Conservation (phyloP, 176 grass and related monocot genomes). For the Metroxylon sagu region DNA sequence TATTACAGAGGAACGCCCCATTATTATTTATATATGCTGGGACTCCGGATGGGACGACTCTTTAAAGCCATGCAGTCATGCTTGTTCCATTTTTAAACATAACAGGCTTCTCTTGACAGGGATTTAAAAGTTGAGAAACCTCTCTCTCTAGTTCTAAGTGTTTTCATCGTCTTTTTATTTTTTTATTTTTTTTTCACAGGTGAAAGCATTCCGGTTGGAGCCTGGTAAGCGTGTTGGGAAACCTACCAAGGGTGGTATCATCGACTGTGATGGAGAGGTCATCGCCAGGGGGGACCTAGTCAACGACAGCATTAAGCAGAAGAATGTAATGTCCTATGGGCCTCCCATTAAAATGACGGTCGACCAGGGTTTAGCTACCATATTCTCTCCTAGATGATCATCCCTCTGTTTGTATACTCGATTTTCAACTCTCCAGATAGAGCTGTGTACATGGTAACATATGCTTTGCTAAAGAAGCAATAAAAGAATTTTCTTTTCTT, state of each 20-base stretch:
- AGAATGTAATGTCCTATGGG: conserved; percentile 56
- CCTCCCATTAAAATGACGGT: conserved; percentile 48
- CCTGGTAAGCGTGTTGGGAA: conserved; percentile 41
- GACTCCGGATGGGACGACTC: too few relatives aligned
- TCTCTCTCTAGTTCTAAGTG: too few relatives aligned
- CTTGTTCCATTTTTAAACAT: too few relatives aligned
- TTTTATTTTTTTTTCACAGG: conserved; percentile 27
- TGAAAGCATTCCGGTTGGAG: conserved; percentile 40
- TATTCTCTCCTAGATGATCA: conserved; percentile 43
- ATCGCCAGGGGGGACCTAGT: conserved; percentile 52
- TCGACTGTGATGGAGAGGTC: conserved; percentile 80
- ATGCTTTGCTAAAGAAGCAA: too few relatives aligned
- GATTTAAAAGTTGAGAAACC: too few relatives aligned
- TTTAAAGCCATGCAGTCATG: too few relatives aligned
- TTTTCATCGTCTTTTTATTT: neutral
- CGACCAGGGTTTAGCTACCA: conserved; percentile 49
- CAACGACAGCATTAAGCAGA: conserved; percentile 1
- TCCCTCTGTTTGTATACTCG: neutral
- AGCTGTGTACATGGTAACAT: too few relatives aligned
- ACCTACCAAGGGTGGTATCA: conserved; percentile 35
- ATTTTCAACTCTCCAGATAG: too few relatives aligned
- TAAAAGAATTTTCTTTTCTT: too few relatives aligned
- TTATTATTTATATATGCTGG: too few relatives aligned
- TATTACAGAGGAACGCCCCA: too few relatives aligned
- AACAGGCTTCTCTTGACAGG: too few relatives aligned